Base-by-base conservation (phyloP, 2,329 filamentous ascomycete genomes). In the Oidium heveae region DNA sequence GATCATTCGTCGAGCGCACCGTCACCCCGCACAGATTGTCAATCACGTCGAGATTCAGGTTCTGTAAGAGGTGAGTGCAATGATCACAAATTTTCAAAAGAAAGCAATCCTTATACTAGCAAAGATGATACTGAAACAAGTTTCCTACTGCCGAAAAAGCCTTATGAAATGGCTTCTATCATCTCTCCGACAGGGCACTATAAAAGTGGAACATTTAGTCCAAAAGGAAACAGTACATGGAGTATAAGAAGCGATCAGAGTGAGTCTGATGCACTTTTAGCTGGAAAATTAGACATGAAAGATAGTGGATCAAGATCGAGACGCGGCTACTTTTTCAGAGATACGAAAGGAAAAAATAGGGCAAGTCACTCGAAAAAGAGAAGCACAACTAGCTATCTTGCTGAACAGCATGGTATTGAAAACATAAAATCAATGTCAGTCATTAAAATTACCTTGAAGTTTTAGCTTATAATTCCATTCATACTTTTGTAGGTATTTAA, bases 381-480 rank as follows among this genome's bases (percentile, higher is more conserved):
- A 72, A 82, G 77, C 59, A 82, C 79, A 13, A 87, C 84, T 53
- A 77, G 77, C 58, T 79, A 74, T 61, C 72, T 93, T 39, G 83
- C 84, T 8, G 74, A 82, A 61, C 74, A 74, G 53, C 79, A 89
- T 62, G 84, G 86, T 33, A 73, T 93, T 61, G 79, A 79, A 62
- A 80, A 86, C 64, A 80, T 76, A 22, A 74, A 77, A 56, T 72
- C 77, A 58, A 88, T 94, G 86, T 87, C 70, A 60, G 77, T 46
- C 33, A 34, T n/a, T 18, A 47, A 37, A n/a, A 9, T 50, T 22
- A 51, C 36, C 54, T 41, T 41, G n/a, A 12, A 22, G 12, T 53
- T 13, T 54, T 47, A 52, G 13, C 8, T 43, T 24, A 22, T 41
- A 58, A 22, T 18, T 36, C 44, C 43, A 55, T 36, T 24, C 13